Evolutionary conservation across 129 eudicot genomes (phyloP).

Genomic region (Cynara cardunculus): DNA sequence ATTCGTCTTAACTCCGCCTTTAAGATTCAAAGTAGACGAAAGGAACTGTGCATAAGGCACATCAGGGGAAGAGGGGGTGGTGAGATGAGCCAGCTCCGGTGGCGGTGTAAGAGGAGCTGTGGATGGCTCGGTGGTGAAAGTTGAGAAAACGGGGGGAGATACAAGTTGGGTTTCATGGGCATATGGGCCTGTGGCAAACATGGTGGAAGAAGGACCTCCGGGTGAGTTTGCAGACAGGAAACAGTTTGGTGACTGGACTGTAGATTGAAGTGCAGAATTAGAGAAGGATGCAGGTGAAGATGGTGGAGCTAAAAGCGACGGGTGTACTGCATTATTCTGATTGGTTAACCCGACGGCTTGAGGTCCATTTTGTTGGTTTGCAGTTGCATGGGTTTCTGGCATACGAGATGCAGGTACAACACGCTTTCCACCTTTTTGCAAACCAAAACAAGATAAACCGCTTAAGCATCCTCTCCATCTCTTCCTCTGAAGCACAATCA

Average conservation of each 20-base stretch:
- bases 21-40: conserved; percentile 52
- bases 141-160: conserved; percentile 94
- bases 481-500: conserved; percentile 61
- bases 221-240: conserved; percentile 88
- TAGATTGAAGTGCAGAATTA: conserved; percentile 83
- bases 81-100: conserved; percentile 84
- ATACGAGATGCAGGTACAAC: conserved; percentile 90
- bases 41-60: conserved; percentile 94
- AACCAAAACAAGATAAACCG: conserved; percentile 80
- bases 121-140: conserved; percentile 96
- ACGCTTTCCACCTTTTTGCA: conserved; percentile 90
- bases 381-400: conserved; percentile 52
- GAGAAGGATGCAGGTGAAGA: conserved; percentile 98
- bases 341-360: conserved; percentile 61
- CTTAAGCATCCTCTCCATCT: conserved; percentile 89
- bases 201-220: conserved; percentile 72
- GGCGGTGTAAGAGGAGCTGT: conserved; percentile 99
- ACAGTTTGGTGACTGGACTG: conserved; percentile 88
- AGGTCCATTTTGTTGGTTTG: conserved; percentile 66
- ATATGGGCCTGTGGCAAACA: conserved; percentile 92
- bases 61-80: conserved; percentile 97
- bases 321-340: conserved; percentile 48
- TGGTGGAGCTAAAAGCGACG: conserved; percentile 85
- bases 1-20: conserved; percentile 38
- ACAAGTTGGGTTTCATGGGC: conserved; percentile 91